phyloP scores from a whole-genome alignment of 495 filamentous ascomycete species.

The Hypoxylon rickii region DNA sequence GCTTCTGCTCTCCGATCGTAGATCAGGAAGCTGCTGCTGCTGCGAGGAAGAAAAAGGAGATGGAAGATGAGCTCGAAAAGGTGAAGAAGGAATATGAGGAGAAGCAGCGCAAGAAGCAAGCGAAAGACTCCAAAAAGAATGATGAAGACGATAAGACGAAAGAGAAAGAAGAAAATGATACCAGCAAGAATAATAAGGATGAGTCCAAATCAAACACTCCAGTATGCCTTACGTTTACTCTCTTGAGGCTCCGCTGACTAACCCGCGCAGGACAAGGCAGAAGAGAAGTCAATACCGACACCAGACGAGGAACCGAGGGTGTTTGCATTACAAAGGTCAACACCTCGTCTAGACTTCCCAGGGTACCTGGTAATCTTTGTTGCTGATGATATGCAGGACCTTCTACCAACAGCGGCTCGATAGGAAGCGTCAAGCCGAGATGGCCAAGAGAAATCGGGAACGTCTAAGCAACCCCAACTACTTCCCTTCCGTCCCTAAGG shows the following conservation, averaged over 20 bases:
- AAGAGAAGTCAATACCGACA: conserved; percentile 52
- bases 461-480: conserved; percentile 74
- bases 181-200: conserved; percentile 47
- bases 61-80: conserved; percentile 70
- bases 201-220: conserved; percentile 15
- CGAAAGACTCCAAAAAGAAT: conserved; percentile 57
- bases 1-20: conserved; percentile 80
- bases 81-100: conserved; percentile 84
- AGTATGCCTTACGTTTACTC: conserved; percentile 32
- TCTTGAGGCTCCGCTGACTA: background rate
- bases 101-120: conserved; percentile 68
- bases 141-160: conserved; percentile 51
- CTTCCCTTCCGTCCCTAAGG: conserved; percentile 84
- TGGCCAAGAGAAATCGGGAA: conserved; percentile 80
- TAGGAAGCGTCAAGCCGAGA: conserved; percentile 75
- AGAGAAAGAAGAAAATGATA: conserved; percentile 44
- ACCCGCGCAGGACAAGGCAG: conserved; percentile 58
- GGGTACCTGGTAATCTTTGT: background rate
- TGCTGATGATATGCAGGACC: conserved; percentile 57
- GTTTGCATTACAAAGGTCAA: conserved; percentile 83
- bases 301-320: conserved; percentile 70
- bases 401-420: conserved; percentile 87
- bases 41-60: conserved; percentile 69
- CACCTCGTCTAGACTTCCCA: conserved; percentile 9
- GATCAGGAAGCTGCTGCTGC: conserved; percentile 75